Percentiles rank a stretch among this genome's conserved stretches.
Conservation (phyloP, 352 stramenopile species). For the Phytopythium vexans region DNA sequence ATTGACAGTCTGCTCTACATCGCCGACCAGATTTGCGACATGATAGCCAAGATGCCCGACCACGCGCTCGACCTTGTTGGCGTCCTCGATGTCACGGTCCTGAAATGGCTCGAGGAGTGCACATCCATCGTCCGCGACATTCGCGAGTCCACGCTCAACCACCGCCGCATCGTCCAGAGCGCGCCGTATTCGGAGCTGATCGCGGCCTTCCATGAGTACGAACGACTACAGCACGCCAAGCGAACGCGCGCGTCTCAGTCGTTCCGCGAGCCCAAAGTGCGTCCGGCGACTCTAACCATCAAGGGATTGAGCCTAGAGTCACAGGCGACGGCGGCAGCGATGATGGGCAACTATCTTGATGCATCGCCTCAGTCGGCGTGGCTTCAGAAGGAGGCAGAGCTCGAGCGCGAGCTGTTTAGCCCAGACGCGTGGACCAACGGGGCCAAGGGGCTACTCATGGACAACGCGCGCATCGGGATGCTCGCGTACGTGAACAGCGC, state of each 20-base stretch:
- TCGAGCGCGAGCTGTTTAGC: slow-evolving; percentile 63
- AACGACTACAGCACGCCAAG: slow-evolving; percentile 60
- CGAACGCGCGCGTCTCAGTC: slow-evolving; percentile 40
- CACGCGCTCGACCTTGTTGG: slow-evolving; percentile 53
- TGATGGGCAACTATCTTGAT: too few species aligned
- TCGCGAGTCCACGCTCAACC: slow-evolving; percentile 69
- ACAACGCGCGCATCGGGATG: slow-evolving; percentile 74
- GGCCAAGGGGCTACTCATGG: slow-evolving; percentile 54
- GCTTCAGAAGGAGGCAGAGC: slow-evolving; percentile 36
- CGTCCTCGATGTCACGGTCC: slow-evolving; percentile 59
- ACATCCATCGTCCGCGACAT: slow-evolving; percentile 70
- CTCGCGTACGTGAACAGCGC: slow-evolving; percentile 77
- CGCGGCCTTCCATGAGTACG: slow-evolving; percentile 61
- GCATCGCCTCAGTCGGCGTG: neutral
- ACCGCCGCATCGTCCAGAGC: slow-evolving; percentile 50
- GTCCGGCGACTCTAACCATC: slow-evolving; percentile 6
- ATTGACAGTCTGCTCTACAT: slow-evolving; percentile 78
- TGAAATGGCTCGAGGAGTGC: slow-evolving; percentile 76
- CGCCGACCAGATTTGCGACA: slow-evolving; percentile 53
- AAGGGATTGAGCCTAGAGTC: neutral
- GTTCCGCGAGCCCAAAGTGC: slow-evolving; percentile 48
- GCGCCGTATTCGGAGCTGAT: slow-evolving; percentile 57
- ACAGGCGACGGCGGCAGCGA: neutral
- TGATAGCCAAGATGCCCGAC: slow-evolving; percentile 71
- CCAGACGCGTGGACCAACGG: slow-evolving; percentile 47